Conservation (phyloP, 2,329 filamentous ascomycete genomes). For the Leptographium radiaticola region DNA sequence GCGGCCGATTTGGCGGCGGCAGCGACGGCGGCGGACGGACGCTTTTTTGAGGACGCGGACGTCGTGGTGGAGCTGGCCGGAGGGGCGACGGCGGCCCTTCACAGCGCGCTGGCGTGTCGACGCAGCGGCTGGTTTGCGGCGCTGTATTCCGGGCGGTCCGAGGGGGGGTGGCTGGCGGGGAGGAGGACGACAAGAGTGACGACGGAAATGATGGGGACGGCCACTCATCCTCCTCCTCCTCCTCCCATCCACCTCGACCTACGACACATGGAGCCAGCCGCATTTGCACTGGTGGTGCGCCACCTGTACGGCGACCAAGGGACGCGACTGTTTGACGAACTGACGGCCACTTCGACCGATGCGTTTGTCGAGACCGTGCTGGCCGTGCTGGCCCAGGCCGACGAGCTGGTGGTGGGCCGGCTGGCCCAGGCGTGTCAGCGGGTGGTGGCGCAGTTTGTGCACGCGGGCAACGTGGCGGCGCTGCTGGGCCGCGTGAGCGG, state of each 20-base stretch:
- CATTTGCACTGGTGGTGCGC: constrained; percentile 67
- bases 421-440: constrained; percentile 83
- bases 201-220: constrained; percentile 45
- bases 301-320: constrained; percentile 78
- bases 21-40: constrained; percentile 52
- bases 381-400: constrained; percentile 79
- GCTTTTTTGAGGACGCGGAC: constrained; percentile 70
- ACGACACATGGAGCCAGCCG: constrained; percentile 59
- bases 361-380: constrained; percentile 81
- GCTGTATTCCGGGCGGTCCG: constrained; percentile 77
- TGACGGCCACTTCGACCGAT: constrained; percentile 59
- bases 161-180: constrained; percentile 73
- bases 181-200: constrained; percentile 46
- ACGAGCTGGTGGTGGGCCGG: constrained; percentile 90
- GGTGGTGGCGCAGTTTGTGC: constrained; percentile 72
- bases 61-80: constrained; percentile 66
- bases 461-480: constrained; percentile 70
- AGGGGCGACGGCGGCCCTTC: constrained; percentile 55
- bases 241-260: constrained; percentile 75
- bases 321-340: constrained; percentile 66
- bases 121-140: constrained; percentile 88
- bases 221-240: too few species aligned
- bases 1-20: constrained; percentile 56
- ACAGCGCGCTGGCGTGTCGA: constrained; percentile 67
- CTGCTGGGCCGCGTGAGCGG: constrained; percentile 62